Evolutionary conservation across 2,329 filamentous ascomycete species (phyloP), one percentile per base, ranked within the genome.

Genomic region (Talaromyces marneffei): DNA sequence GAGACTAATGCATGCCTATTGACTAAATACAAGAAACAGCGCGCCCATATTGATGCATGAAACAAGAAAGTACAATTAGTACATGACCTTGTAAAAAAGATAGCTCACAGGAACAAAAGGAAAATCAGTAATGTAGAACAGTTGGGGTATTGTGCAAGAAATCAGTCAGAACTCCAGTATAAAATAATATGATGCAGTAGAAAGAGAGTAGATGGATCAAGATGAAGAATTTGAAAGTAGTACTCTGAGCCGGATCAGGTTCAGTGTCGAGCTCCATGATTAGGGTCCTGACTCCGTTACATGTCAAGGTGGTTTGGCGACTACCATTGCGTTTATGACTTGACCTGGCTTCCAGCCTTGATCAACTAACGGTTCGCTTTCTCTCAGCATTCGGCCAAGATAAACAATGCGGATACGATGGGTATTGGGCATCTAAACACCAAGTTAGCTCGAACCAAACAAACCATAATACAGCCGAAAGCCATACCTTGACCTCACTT

Each of bases 271-370:
- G 23, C 2, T 8, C 14, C 10, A 2, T 2, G n/a, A 2, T 29
- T 18, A 31, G 18, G 18, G 20, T 14, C 29, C 5, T 8, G 9
- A 35, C 27, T 33, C 27, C 12, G 16, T 48, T 33, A 2, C 4
- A 40, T 20, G 23, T 59, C 25, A 59, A 33, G 57, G 20, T 44
- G 60, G 60, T 6, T 65, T 66, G 5, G 66, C 44, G 31, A 78
- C 87, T 58, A 94, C 84, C 62, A 94, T 79, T 23, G 88, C 91
- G 71, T 92, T 94, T 59, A 96, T 77, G 35, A 94, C 80, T 70
- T 94, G 83, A 37, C 86, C 89, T 63, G 83, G 81, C 67, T 86
- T 84, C 89, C 90, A 96, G 54, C 88, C 89, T 67, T 94, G 88
- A 2, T 83, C 82, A 48, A 79, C 74, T 18, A 96, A 74, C 0